Evolutionary conservation across 2,329 filamentous ascomycete genomes (phyloP), one percentile per base, ranked within the genome.

Genomic region (Phialemoniopsis sp.): DNA sequence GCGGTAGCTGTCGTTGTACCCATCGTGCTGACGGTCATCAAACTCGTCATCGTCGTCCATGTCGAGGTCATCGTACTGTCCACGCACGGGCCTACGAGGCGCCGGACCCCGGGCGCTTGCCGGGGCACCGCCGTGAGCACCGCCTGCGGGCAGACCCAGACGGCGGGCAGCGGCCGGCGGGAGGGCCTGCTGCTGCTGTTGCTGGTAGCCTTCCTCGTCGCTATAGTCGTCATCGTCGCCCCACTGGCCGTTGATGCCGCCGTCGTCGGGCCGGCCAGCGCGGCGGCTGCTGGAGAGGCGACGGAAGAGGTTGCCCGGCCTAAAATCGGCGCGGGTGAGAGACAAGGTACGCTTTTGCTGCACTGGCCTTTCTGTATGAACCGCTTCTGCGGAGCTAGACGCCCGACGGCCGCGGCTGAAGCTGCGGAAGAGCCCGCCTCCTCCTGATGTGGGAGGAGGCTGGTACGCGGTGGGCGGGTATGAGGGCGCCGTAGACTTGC

Each of bases 321-420:
- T 66, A 15, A 70, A 66, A 40, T 78, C 73, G 12, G 68, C 73
- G 15, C 73, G 70, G 7, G 74, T 78, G 6, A 84, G 65, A 3
- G 81, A 87, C 40, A 85, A 60, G 1, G 79, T 82, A 19, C 82
- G 70, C 36, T 70, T 70, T 13, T 81, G 59, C 36, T 26, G 21
- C 6, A 26, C 21, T 10, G 21, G 21, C 21, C 21, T 26, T 10
- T 26, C 21, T 6, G 21, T n/a, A n/a, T n/a, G 21, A 10, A 26
- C 6, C 21, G 21, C 21, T 6, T 6, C 21, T 10, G 6, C 21
- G 6, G 21, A 26, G 21, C 21, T 26, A 1, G 62, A 63, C 15
- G 51, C 55, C 16, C 65, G 65, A 2, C 49, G 38, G 19, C 44
- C 49, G 35, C 62, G 56, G 5, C 68, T 70, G 29, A 74, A 55